Percentiles rank a stretch among this genome's conserved stretches.
phyloP scores from a whole-genome alignment of 805 yeast species.

The Hanseniaspora thailandica region DNA sequence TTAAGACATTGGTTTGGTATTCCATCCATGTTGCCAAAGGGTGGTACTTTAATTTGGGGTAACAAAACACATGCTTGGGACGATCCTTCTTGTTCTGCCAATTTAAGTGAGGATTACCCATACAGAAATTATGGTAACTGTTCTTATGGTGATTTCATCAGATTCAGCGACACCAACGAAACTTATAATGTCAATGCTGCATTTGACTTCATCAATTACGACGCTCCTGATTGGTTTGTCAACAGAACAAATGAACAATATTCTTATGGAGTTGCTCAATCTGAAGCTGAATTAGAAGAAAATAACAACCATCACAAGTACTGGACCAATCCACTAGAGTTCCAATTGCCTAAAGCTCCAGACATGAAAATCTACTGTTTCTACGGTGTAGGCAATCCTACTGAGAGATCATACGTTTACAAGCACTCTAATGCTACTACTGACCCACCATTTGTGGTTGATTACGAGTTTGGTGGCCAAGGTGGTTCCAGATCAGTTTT shows the following conservation, averaged over 20 bases:
- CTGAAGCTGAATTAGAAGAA: slow-evolving; percentile 42
- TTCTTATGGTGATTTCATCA: slow-evolving; percentile 63
- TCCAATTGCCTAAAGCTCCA: slow-evolving; percentile 84
- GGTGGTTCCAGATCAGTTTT: slow-evolving; percentile 44
- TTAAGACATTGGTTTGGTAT: slow-evolving; percentile 84
- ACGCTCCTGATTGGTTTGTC: slow-evolving; percentile 67
- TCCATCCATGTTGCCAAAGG: slow-evolving; percentile 92
- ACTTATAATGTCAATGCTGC: slow-evolving; percentile 59
- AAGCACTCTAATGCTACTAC: slow-evolving; percentile 51
- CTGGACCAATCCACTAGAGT: slow-evolving; percentile 95
- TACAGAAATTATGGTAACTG: slow-evolving; percentile 26
- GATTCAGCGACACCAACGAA: slow-evolving; percentile 42
- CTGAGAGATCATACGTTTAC: slow-evolving; percentile 86
- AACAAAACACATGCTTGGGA: slow-evolving; percentile 65
- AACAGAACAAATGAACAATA: slow-evolving; percentile 57
- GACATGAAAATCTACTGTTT: slow-evolving; percentile 78
- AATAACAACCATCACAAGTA: slow-evolving; percentile 65
- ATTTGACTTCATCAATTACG: slow-evolving; percentile 50
- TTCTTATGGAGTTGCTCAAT: slow-evolving; percentile 63
- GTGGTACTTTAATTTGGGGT: slow-evolving; percentile 89
- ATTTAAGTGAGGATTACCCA: slow-evolving; percentile 10
- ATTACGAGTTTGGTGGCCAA: slow-evolving; percentile 39
- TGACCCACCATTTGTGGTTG: slow-evolving; percentile 60
- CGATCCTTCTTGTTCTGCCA: slow-evolving; percentile 13
- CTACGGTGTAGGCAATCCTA: slow-evolving; percentile 94